Percentiles rank a stretch among this genome's conserved stretches.
These are phyloP conservation scores for Waltergamsia citrina DNA, from an alignment of 2,329 filamentous ascomycete species.

Conservation along the genomic window DNA sequence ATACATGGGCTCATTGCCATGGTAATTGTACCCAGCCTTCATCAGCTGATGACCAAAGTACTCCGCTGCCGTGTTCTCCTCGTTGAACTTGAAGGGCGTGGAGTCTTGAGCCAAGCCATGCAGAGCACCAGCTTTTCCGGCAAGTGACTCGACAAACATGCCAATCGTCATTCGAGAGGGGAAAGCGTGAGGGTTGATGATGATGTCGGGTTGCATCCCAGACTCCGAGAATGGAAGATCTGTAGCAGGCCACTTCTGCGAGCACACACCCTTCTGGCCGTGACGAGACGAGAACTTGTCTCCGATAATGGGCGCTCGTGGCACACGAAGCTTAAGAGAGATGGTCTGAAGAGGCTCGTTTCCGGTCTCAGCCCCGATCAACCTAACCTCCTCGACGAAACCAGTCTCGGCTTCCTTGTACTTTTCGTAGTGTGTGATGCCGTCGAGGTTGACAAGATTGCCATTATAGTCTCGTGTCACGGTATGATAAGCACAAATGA, in stretches of 20 bases:
- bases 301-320: slow-evolving; percentile 84
- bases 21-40: slow-evolving; percentile 94
- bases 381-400: slow-evolving; percentile 85
- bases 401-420: slow-evolving; percentile 89
- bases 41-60: slow-evolving; percentile 94
- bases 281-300: slow-evolving; percentile 99
- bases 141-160: slow-evolving; percentile 97
- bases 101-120: slow-evolving; percentile 95
- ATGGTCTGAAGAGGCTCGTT: slow-evolving; percentile 78
- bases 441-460: slow-evolving; percentile 76
- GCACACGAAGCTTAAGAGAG: slow-evolving; percentile 87
- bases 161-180: slow-evolving; percentile 99
- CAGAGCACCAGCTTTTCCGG: slow-evolving; percentile 86
- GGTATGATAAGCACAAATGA: slow-evolving; percentile 82
- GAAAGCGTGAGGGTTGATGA: slow-evolving; percentile 99
- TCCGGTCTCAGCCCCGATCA: slow-evolving; percentile 79
- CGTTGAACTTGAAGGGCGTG: slow-evolving; percentile 90
- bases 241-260: slow-evolving; percentile 86
- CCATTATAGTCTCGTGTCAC: slow-evolving; percentile 73
- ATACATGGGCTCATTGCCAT: slow-evolving; percentile 98
- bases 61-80: slow-evolving; percentile 83
- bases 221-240: slow-evolving; percentile 97
- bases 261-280: slow-evolving; percentile 95
- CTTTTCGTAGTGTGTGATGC: slow-evolving; percentile 77
- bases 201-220: slow-evolving; percentile 93